These are phyloP conservation scores for Epichloe glyceriae DNA, from an alignment of 2,329 filamentous ascomycete species.

Conservation along the genomic window DNA sequence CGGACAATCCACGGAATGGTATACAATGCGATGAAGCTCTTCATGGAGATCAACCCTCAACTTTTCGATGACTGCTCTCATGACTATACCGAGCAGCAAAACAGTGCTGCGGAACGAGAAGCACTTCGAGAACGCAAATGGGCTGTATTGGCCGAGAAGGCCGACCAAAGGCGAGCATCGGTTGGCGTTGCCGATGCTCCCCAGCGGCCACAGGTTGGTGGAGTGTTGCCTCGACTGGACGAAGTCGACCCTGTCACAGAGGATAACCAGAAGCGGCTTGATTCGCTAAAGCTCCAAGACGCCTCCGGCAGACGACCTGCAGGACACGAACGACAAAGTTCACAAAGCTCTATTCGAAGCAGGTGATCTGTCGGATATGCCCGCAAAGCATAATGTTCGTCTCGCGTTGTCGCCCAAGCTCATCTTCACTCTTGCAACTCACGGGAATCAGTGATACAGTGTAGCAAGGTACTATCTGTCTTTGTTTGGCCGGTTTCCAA, in stretches of 20 bases:
- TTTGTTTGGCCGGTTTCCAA: neutral
- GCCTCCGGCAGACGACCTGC: conserved; percentile 45
- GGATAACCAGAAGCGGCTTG: conserved; percentile 75
- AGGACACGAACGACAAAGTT: conserved; percentile 47
- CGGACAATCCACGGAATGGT: conserved; percentile 99
- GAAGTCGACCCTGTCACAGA: conserved; percentile 70
- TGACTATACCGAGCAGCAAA: conserved; percentile 93
- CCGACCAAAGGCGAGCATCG: conserved; percentile 49
- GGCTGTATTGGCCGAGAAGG: conserved; percentile 73
- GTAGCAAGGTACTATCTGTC: neutral
- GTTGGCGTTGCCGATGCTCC: conserved; percentile 20
- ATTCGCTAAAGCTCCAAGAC: conserved; percentile 84
- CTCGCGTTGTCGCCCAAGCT: neutral
- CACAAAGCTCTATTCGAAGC: conserved; percentile 40
- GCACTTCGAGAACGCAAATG: conserved; percentile 74
- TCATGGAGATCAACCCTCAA: conserved; percentile 99
- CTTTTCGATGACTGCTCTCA: conserved; percentile 98
- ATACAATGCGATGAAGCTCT: conserved; percentile 99
- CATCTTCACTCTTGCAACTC: neutral
- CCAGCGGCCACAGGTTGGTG: conserved; percentile 24
- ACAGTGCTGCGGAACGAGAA: conserved; percentile 76
- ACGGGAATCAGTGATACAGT: neutral
- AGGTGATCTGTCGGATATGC: conserved; percentile 25
- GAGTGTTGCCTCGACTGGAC: conserved; percentile 42
- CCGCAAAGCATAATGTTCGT: neutral